A percentile compares a stretch with the other conserved stretches of the same genome.
Evolutionary conservation across 805 yeast species (phyloP).

Genomic region (Saccharomycopsis malanga): DNA sequence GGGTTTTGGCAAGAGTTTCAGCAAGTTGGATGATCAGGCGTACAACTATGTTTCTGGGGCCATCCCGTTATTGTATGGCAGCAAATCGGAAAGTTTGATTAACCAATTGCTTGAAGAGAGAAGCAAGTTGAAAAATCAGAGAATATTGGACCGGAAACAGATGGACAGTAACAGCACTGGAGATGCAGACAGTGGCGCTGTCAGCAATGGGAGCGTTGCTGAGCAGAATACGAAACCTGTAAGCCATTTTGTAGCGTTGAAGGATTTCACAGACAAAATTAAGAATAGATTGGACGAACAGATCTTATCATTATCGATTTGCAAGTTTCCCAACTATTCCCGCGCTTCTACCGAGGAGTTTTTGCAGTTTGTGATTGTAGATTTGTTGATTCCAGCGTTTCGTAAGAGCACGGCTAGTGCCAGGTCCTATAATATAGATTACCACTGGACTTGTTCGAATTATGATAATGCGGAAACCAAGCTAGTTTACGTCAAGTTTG

Average conservation of each 20-base stretch:
- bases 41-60: constrained; percentile 11
- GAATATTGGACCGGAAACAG: constrained; percentile 1
- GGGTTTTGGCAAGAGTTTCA: not conserved
- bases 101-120: constrained; percentile 7
- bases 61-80: constrained; percentile 11
- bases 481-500: constrained; percentile 13
- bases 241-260: constrained; percentile 7
- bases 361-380: not conserved
- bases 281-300: constrained; percentile 9
- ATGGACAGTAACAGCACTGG: not conserved
- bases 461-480: constrained; percentile 10
- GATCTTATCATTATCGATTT: constrained; percentile 10
- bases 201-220: not conserved
- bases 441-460: constrained; percentile 14
- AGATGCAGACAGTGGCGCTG: not conserved
- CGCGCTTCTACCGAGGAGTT: constrained; percentile 6
- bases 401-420: not conserved
- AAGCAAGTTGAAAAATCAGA: constrained; percentile 9
- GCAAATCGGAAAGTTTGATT: not conserved
- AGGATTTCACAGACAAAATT: not conserved
- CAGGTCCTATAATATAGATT: not conserved
- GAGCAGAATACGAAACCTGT: no score
- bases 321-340: constrained; percentile 15
- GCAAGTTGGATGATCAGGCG: not conserved
- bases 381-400: not conserved